Percentiles rank a stretch among this genome's conserved stretches.
Evolutionary conservation across 768 basidiomycete species (phyloP).

Genomic region (Russula earlei): DNA sequence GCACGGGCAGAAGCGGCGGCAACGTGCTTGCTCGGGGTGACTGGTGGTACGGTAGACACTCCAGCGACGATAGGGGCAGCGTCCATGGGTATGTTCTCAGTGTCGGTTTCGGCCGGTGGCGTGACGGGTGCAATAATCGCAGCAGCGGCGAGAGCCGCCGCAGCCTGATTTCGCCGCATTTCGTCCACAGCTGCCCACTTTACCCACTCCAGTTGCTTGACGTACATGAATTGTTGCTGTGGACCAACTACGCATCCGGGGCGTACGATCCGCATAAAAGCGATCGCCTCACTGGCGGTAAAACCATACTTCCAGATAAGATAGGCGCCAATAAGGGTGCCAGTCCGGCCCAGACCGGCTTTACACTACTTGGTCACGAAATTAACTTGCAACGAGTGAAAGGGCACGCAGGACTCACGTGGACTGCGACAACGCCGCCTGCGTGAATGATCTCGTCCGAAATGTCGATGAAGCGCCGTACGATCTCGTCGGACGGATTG

Average conservation of each 20-base stretch:
- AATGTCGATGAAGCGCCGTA: slow-evolving; percentile 81
- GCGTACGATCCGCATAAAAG: slow-evolving; percentile 95
- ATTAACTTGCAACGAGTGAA: slow-evolving; percentile 9
- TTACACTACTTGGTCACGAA: slow-evolving; percentile 55
- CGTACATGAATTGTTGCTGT: slow-evolving; percentile 91
- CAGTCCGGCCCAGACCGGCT: slow-evolving; percentile 93
- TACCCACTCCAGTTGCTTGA: slow-evolving; percentile 88
- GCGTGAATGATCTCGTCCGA: slow-evolving; percentile 67
- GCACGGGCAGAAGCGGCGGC: slow-evolving; percentile 62
- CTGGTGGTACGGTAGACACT: slow-evolving; percentile 44
- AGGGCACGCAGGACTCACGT: slow-evolving; percentile 43
- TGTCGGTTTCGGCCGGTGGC: slow-evolving; percentile 70
- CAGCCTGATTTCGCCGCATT: slow-evolving; percentile 41
- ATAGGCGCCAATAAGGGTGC: slow-evolving; percentile 95
- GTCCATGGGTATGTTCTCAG: slow-evolving; percentile 33
- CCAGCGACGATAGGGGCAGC: slow-evolving; percentile 16
- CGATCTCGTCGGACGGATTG: slow-evolving; percentile 93
- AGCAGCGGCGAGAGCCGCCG: slow-evolving; percentile 30
- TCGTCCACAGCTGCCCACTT: slow-evolving; percentile 90
- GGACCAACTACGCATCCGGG: slow-evolving; percentile 91
- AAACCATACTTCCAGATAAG: slow-evolving; percentile 99
- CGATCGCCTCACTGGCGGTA: slow-evolving; percentile 91
- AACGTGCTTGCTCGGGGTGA: slow-evolving; percentile 74
- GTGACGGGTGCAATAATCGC: slow-evolving; percentile 64
- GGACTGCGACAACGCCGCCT: slow-evolving; percentile 81